These are phyloP conservation scores for Salix exigua DNA, from an alignment of 345 rosid genomes.

Conservation along the genomic window DNA sequence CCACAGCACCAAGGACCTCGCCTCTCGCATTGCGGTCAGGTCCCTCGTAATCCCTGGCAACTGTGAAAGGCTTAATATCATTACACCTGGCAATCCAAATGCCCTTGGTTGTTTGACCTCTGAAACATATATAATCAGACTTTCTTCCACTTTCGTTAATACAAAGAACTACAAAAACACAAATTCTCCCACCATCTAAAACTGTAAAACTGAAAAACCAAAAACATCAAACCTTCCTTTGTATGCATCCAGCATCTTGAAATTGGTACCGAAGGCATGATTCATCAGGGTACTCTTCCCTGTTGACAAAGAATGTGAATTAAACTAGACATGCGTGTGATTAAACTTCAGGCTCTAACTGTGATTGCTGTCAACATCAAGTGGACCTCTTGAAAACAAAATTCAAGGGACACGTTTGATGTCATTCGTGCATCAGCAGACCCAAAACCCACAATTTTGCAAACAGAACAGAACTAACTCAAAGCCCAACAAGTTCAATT, in stretches of 20 bases:
- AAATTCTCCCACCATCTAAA: slow-evolving; percentile 12
- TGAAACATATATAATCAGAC: neutral
- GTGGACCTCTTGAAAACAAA: no score
- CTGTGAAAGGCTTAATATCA: slow-evolving; percentile 63
- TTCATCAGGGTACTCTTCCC: neutral
- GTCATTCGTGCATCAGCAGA: no score
- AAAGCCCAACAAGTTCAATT: no score
- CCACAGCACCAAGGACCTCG: neutral
- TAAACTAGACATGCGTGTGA: neutral
- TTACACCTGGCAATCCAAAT: slow-evolving; percentile 9
- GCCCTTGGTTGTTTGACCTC: neutral
- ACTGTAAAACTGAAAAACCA: neutral
- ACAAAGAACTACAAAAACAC: neutral
- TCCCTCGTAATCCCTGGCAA: slow-evolving; percentile 47
- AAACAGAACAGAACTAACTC: no score
- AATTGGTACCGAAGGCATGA: neutral
- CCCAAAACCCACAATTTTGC: no score
- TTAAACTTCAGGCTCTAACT: no score
- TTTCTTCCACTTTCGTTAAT: neutral
- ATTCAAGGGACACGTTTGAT: no score
- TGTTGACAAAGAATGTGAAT: neutral
- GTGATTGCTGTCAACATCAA: no score
- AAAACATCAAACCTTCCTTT: neutral
- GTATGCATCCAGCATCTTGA: neutral
- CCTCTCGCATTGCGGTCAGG: neutral